These are phyloP conservation scores for Colletotrichum tropicicola DNA, from an alignment of 2,329 filamentous ascomycete species.

Conservation along the genomic window DNA sequence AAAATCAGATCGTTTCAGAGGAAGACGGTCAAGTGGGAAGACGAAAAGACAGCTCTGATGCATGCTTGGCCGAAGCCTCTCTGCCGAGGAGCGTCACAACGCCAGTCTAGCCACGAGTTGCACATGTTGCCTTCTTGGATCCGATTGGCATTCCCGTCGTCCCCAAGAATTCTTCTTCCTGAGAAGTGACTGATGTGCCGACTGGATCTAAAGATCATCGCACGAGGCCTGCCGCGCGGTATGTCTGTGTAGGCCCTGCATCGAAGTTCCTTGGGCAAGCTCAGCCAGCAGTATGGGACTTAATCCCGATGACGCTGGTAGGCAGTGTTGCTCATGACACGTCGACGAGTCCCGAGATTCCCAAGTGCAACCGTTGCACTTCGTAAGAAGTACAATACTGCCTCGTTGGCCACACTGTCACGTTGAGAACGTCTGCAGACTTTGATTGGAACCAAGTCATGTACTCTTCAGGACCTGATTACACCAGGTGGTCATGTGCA, in stretches of 20 bases:
- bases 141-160: neutral
- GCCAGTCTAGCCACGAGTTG: neutral
- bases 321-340: neutral
- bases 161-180: neutral
- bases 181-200: conserved; percentile 4
- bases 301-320: neutral
- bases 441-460: neutral
- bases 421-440: neutral
- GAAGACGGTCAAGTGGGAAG: no score
- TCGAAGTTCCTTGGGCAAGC: neutral
- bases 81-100: neutral
- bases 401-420: neutral
- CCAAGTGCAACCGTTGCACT: neutral
- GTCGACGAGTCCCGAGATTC: neutral
- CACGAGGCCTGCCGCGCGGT: neutral
- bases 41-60: no score
- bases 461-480: neutral
- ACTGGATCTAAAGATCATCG: conserved; percentile 4
- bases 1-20: no score
- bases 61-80: neutral
- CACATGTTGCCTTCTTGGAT: neutral
- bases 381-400: neutral
- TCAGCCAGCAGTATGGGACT: neutral
- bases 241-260: neutral
- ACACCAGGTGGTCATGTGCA: neutral